Evolutionary conservation across 805 yeast genomes (phyloP).

Genomic region (Scheffersomyces ergatensis): DNA sequence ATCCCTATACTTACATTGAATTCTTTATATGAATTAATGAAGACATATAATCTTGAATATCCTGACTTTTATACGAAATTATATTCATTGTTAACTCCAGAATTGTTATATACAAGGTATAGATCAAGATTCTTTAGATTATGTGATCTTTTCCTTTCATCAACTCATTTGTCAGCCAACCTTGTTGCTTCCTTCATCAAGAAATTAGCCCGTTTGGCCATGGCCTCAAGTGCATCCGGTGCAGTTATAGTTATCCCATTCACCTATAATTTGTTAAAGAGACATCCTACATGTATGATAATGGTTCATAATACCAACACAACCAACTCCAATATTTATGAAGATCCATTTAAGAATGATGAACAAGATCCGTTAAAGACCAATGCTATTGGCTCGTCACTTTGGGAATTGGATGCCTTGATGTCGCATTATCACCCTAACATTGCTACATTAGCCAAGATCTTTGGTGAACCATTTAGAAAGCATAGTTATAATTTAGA

Average conservation of each 20-base stretch:
- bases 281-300: conserved; percentile 93
- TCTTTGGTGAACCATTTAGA: conserved; percentile 85
- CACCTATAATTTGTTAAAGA: conserved; percentile 80
- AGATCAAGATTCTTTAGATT: conserved; percentile 86
- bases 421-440: conserved; percentile 92
- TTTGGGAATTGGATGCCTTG: conserved; percentile 87
- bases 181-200: conserved; percentile 89
- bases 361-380: conserved; percentile 78
- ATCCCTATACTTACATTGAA: conserved; percentile 78
- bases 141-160: conserved; percentile 78
- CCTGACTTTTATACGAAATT: conserved; percentile 85
- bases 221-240: conserved; percentile 85
- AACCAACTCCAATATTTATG: conserved; percentile 21
- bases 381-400: conserved; percentile 76
- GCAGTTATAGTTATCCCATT: conserved; percentile 87
- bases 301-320: conserved; percentile 60
- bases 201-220: conserved; percentile 67
- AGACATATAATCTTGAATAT: conserved; percentile 78
- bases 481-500: conserved; percentile 87
- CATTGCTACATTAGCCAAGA: conserved; percentile 85
- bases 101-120: conserved; percentile 72
- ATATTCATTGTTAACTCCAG: conserved; percentile 75
- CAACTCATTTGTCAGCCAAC: conserved; percentile 82
- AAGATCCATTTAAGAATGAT: conserved; percentile 64
- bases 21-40: conserved; percentile 85